Conservation (phyloP, 306 rosid genomes). For the Neltuma alba region DNA sequence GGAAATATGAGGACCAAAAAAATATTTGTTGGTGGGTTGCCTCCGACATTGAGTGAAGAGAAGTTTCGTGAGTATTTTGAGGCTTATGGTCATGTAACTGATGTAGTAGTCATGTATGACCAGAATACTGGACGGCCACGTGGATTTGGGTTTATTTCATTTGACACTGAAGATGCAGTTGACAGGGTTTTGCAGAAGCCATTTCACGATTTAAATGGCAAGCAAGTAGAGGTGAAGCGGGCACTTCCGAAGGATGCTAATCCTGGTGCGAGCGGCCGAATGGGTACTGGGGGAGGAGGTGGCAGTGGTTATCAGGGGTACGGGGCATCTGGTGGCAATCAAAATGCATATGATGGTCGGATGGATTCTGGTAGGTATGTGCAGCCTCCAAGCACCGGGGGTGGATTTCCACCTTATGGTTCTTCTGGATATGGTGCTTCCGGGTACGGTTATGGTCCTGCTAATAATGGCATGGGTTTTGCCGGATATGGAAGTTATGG, state of each 20-base stretch:
- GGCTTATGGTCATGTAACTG: conserved; percentile 81
- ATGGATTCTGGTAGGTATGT: conserved; percentile 92
- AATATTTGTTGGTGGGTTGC: conserved; percentile 97
- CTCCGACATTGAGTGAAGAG: conserved; percentile 86
- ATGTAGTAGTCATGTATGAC: conserved; percentile 97
- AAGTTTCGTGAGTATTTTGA: conserved; percentile 89
- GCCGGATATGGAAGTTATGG: conserved; percentile 87
- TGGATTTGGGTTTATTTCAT: conserved; percentile 96
- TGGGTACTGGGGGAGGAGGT: conserved; percentile 68
- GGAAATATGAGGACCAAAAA: conserved; percentile 91
- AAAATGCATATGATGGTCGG: conserved; percentile 84
- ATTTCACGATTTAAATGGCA: conserved; percentile 94
- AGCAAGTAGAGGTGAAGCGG: conserved; percentile 98
- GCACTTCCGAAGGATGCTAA: conserved; percentile 99
- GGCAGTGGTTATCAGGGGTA: conserved; percentile 89
- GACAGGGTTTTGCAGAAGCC: conserved; percentile 96
- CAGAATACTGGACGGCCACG: conserved; percentile 98
- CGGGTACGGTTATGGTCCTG: conserved; percentile 93
- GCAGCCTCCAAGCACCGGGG: conserved; percentile 83
- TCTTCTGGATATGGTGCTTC: conserved; percentile 80
- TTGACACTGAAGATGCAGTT: conserved; percentile 92
- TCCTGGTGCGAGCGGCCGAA: conserved; percentile 87
- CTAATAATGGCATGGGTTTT: conserved; percentile 82
- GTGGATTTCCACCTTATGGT: conserved; percentile 89
- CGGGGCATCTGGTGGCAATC: conserved; percentile 86